These are phyloP conservation scores for Apodospora peruviana DNA, from an alignment of 495 filamentous ascomycete genomes.

Conservation along the genomic window DNA sequence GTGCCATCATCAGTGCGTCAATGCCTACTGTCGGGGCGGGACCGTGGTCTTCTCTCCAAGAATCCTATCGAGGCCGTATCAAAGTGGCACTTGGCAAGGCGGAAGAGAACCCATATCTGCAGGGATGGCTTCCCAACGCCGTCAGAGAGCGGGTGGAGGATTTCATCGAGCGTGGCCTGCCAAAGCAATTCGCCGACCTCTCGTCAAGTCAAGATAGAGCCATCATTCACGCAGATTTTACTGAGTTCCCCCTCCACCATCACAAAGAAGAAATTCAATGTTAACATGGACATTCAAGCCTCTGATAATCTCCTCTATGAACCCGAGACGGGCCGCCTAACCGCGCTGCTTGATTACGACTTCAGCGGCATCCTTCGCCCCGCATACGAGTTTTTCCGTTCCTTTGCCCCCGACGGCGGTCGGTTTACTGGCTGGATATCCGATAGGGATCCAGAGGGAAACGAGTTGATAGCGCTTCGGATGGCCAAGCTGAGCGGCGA, in stretches of 20 bases:
- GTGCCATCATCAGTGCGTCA: slow-evolving; percentile 19
- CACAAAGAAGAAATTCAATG: not conserved
- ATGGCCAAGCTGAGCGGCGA: slow-evolving; percentile 22
- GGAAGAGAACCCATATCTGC: slow-evolving; percentile 19
- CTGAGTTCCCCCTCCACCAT: slow-evolving; percentile 8
- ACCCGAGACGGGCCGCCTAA: slow-evolving; percentile 19
- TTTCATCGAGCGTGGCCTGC: slow-evolving; percentile 20
- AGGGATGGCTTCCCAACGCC: slow-evolving; percentile 21
- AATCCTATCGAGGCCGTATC: slow-evolving; percentile 15
- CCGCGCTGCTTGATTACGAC: slow-evolving; percentile 25
- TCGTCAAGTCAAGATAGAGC: slow-evolving; percentile 16
- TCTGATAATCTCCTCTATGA: slow-evolving; percentile 21
- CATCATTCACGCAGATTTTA: slow-evolving; percentile 21
- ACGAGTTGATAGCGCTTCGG: slow-evolving; percentile 13
- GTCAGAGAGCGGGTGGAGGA: slow-evolving; percentile 20
- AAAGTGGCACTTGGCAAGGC: slow-evolving; percentile 17
- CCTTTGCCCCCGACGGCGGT: slow-evolving; percentile 19
- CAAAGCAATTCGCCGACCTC: slow-evolving; percentile 19
- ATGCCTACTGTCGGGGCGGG: slow-evolving; percentile 21
- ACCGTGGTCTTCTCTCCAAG: slow-evolving; percentile 21
- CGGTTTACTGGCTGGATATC: slow-evolving; percentile 19
- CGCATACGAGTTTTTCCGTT: slow-evolving; percentile 26
- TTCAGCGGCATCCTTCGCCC: slow-evolving; percentile 22
- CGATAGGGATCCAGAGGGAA: slow-evolving; percentile 10
- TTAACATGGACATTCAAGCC: not conserved